Conservation (phyloP, 1,139 yeast species). For the Petasospora rhodanensis region DNA sequence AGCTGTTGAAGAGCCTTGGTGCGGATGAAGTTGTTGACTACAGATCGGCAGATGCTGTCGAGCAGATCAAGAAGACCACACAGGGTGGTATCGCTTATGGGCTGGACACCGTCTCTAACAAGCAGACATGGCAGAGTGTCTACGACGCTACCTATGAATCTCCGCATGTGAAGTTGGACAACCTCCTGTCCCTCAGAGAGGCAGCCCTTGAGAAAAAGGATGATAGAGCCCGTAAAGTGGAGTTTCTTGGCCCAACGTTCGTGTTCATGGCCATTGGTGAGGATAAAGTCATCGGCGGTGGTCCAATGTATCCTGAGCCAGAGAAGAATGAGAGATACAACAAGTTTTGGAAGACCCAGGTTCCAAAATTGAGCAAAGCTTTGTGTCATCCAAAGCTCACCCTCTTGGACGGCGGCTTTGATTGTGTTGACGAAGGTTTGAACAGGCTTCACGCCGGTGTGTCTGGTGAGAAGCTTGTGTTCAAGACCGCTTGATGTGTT, state of each 20-base stretch:
- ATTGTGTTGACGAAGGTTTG: too few species aligned
- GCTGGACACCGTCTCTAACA: slow-evolving; percentile 48
- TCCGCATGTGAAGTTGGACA: slow-evolving; percentile 33
- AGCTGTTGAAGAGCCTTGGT: slow-evolving; percentile 43
- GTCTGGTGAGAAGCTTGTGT: too few species aligned
- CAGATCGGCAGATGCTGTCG: slow-evolving; percentile 47
- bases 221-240: slow-evolving; percentile 16
- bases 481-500: too few species aligned
- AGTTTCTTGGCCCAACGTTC: slow-evolving; percentile 26
- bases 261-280: slow-evolving; percentile 37
- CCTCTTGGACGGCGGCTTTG: too few species aligned
- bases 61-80: slow-evolving; percentile 43
- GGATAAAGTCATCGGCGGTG: too few species aligned
- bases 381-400: too few species aligned
- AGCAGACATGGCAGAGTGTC: slow-evolving; percentile 37
- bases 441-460: too few species aligned
- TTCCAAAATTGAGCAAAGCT: too few species aligned
- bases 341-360: too few species aligned
- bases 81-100: slow-evolving; percentile 46
- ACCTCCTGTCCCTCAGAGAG: slow-evolving; percentile 29
- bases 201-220: slow-evolving; percentile 26
- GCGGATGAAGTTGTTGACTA: slow-evolving; percentile 62
- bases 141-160: slow-evolving; percentile 41
- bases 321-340: too few species aligned
- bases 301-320: too few species aligned